Percentiles rank a stretch among this genome's conserved stretches.
Conservation (phyloP, 352 stramenopile species). For the Pythium pectinolyticum region DNA sequence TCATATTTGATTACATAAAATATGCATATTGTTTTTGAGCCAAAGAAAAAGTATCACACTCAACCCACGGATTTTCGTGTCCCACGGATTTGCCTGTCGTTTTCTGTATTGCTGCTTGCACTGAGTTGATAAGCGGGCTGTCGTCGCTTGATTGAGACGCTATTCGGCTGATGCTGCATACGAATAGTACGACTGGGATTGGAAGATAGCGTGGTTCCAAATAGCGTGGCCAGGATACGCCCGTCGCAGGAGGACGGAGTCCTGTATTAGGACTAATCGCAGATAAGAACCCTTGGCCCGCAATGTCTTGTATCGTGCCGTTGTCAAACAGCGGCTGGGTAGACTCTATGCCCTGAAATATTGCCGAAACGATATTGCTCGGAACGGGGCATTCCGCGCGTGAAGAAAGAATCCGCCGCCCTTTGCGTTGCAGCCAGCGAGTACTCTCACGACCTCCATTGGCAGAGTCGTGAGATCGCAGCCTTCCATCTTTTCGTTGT, state of each 20-base stretch:
- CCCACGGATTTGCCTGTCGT: slow-evolving; percentile 8
- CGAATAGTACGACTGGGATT: too few species aligned
- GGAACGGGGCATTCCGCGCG: background rate
- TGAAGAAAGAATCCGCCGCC: background rate
- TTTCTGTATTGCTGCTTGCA: slow-evolving; percentile 6
- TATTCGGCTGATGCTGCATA: too few species aligned
- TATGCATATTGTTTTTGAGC: background rate
- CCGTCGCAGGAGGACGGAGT: background rate
- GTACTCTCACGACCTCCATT: background rate
- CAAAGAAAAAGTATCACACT: background rate
- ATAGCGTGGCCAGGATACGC: background rate
- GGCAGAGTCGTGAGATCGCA: slow-evolving; percentile 12
- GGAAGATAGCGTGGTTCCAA: background rate
- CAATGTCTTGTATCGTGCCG: background rate
- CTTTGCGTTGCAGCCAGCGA: background rate
- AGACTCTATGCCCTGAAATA: background rate
- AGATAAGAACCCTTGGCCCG: slow-evolving; percentile 11
- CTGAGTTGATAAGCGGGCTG: too few species aligned
- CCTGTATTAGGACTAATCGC: background rate
- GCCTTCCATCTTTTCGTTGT: slow-evolving; percentile 11
- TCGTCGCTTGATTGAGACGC: too few species aligned
- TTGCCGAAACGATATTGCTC: background rate
- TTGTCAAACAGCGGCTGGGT: background rate
- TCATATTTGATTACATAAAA: background rate
- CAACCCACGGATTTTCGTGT: slow-evolving; percentile 5